Percentiles rank a stretch among this genome's conserved stretches.
Conservation (phyloP, 495 filamentous ascomycete genomes). For the Aspergillus hancockii region DNA sequence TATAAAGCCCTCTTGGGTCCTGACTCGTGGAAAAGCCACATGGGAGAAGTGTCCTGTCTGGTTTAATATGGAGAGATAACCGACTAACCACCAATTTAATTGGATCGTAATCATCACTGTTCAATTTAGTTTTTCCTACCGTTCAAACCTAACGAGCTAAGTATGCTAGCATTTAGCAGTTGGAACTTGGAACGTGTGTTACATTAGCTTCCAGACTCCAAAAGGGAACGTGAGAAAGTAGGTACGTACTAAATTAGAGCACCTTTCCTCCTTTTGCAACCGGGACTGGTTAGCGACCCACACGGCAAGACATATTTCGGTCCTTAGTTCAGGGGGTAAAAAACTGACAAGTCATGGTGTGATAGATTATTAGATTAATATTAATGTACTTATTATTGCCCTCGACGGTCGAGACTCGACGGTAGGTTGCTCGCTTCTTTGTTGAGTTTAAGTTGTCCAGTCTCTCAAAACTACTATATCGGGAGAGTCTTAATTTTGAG, state of each 20-base stretch:
- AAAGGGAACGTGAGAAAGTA: constrained; percentile 15
- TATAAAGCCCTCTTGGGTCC: not conserved
- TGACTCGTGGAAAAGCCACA: too few relatives aligned
- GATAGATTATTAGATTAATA: constrained; percentile 1
- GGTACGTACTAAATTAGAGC: constrained; percentile 1
- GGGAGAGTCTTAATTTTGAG: not conserved
- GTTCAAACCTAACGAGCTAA: not conserved
- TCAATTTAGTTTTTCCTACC: not conserved
- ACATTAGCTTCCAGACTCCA: not conserved
- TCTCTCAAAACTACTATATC: not conserved
- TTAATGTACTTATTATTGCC: not conserved
- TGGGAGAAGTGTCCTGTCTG: too few relatives aligned
- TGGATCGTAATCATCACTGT: not conserved
- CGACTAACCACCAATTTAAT: too few relatives aligned
- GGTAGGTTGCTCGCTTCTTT: not conserved
- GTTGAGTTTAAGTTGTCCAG: not conserved
- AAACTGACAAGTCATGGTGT: constrained; percentile 19
- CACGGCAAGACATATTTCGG: constrained; percentile 17
- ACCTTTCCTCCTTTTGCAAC: not conserved
- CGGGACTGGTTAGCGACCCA: constrained; percentile 12
- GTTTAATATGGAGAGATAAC: too few relatives aligned
- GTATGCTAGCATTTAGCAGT: not conserved
- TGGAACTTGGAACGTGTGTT: constrained; percentile 8
- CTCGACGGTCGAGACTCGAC: not conserved
- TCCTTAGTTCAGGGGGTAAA: constrained; percentile 12